Evolutionary conservation across 176 grass and related monocot species (phyloP), one percentile per base, ranked within the genome.

Genomic region (Cymbopogon citratus): DNA sequence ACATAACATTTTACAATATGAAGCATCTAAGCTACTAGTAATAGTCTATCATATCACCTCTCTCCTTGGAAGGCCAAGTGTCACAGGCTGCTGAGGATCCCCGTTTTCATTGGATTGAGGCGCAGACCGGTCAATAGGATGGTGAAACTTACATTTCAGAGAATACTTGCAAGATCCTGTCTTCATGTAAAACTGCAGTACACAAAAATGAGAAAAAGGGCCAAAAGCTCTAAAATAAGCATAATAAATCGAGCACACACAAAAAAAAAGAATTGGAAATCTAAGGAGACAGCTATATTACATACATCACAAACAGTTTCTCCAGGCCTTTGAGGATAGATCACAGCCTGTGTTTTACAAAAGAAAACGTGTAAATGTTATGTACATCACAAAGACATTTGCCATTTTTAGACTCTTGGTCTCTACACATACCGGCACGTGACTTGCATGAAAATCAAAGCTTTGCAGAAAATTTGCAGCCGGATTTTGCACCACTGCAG

Each of bases 121-220:
- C 54, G 60, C 82, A 39, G 85, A 80, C 12, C 87, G 77, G 80
- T 95, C 83, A 40, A 93, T 71, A 34, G 97, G 97, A 64, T 99
- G 93, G 78, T 99, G 97, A 93, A 96, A 99, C 88, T 83, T 99
- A 82, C 97, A 99, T 83, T 80, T 93, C 25, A 93, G 89, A 7
- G 57, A 43, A 83, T 84, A 99, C 34, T 93, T 99, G 72, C 97
- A 99, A 27, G 29, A 74, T 66, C 97, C 93, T 43, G 87, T 99
- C 88, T 99, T 99, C 93, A 96, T 99, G 65, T 99, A 99, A 81
- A 74, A 99, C 97, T 99, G 91, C 67, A 87, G 71, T 59, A 57
- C 34, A 75, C 64, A 29, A 46, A 73, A 72, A 48, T 48, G 28
- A 9, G 16, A 19, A 21, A 69, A 77, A n/a, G 38, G 15, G 66